phyloP scores from a whole-genome alignment of 148 eudicot genomes.

The Vaccinium macrocarpon region DNA sequence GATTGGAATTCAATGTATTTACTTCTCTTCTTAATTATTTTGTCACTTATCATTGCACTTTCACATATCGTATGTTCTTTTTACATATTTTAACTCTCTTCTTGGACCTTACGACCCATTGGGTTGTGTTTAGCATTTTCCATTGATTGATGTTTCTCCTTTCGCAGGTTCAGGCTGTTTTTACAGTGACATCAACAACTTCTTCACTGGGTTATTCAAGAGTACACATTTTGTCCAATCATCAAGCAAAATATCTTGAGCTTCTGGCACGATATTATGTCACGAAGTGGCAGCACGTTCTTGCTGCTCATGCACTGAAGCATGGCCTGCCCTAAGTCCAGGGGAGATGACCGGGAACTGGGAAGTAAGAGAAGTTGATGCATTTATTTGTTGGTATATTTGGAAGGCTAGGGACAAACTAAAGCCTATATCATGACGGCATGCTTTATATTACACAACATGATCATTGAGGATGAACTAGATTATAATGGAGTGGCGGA shows the following conservation, averaged over 20 bases:
- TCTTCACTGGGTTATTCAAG: slow-evolving; percentile 44
- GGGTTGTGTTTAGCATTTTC: not conserved
- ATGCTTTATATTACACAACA: too few species aligned
- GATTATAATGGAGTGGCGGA: too few species aligned
- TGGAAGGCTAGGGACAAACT: too few species aligned
- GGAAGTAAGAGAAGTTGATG: too few species aligned
- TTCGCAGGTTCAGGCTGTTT: slow-evolving; percentile 46
- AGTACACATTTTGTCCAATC: slow-evolving; percentile 41
- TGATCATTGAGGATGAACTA: too few species aligned
- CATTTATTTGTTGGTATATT: too few species aligned
- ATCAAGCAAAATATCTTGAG: slow-evolving; percentile 78
- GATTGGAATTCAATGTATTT: not conserved
- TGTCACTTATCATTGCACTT: not conserved
- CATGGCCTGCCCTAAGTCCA: too few species aligned
- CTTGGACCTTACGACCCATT: not conserved
- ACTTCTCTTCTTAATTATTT: not conserved
- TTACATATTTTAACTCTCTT: not conserved
- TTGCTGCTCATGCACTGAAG: slow-evolving; percentile 91
- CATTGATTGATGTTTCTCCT: not conserved
- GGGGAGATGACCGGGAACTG: too few species aligned
- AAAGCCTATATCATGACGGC: too few species aligned
- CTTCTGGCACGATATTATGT: slow-evolving; percentile 91
- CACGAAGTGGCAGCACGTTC: slow-evolving; percentile 86
- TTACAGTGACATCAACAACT: slow-evolving; percentile 36
- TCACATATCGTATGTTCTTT: not conserved